These are phyloP conservation scores for Candida sp. DNA, from an alignment of 1,139 yeast species.

Conservation along the genomic window DNA sequence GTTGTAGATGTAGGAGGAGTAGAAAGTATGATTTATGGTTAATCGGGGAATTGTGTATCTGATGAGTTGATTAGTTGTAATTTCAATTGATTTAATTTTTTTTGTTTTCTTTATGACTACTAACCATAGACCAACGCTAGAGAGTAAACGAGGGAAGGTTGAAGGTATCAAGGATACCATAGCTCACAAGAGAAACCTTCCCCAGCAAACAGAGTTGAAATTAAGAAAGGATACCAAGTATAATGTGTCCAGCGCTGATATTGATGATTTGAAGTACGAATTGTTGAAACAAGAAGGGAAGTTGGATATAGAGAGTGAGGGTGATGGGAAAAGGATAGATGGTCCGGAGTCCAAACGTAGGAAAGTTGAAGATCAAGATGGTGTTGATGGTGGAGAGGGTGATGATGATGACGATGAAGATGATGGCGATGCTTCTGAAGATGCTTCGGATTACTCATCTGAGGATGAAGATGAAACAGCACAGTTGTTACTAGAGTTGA, in stretches of 20 bases:
- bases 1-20: too few relatives aligned
- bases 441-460: constrained; percentile 7
- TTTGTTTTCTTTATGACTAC: constrained; percentile 57
- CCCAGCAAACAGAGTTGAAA: constrained; percentile 71
- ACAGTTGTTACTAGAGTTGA: constrained; percentile 50
- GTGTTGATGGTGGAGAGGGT: constrained; percentile 12
- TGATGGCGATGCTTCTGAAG: constrained; percentile 9
- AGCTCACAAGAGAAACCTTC: constrained; percentile 63
- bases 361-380: constrained; percentile 2
- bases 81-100: background rate
- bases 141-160: constrained; percentile 74
- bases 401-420: constrained; percentile 8
- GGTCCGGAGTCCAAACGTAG: background rate
- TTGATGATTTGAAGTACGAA: constrained; percentile 23
- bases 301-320: constrained; percentile 5
- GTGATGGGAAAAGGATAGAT: too few relatives aligned
- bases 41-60: too few relatives aligned
- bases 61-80: too few relatives aligned
- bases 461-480: constrained; percentile 25
- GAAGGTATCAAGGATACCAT: constrained; percentile 42
- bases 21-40: too few relatives aligned
- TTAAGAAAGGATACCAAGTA: constrained; percentile 37
- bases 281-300: constrained; percentile 10
- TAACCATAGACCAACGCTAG: constrained; percentile 87
- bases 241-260: constrained; percentile 16